Percentiles rank a stretch among this genome's conserved stretches.
phyloP scores from a whole-genome alignment of 1,139 yeast genomes.

The Protomyces inundatus region DNA sequence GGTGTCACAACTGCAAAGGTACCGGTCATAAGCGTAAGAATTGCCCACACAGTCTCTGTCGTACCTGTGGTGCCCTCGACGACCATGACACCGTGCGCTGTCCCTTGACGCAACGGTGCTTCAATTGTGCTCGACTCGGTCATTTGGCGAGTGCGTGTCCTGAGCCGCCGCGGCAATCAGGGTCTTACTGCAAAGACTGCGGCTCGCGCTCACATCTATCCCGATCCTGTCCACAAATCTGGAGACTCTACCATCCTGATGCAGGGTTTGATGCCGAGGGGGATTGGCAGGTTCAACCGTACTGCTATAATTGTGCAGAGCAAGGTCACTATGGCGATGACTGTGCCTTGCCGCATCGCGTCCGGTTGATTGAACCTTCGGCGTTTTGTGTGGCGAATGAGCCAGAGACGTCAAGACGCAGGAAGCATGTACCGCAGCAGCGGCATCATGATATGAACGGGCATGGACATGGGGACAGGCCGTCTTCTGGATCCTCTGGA shows the following conservation, averaged over 20 bases:
- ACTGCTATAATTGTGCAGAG: constrained; percentile 28
- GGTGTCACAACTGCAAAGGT: constrained; percentile 26
- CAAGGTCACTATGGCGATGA: constrained; percentile 28
- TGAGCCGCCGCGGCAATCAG: constrained; percentile 22
- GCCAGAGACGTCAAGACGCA: constrained; percentile 13
- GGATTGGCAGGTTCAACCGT: constrained; percentile 13
- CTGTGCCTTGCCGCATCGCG: constrained; percentile 23
- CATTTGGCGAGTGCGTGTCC: constrained; percentile 25
- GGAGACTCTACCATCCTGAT: constrained; percentile 26
- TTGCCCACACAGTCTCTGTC: constrained; percentile 22
- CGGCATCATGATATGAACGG: constrained; percentile 3
- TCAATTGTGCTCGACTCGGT: constrained; percentile 26
- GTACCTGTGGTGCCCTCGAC: constrained; percentile 28
- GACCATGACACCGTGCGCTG: constrained; percentile 27
- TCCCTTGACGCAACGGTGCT: constrained; percentile 26
- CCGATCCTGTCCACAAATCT: constrained; percentile 27
- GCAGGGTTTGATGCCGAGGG: constrained; percentile 4
- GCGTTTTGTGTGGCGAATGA: constrained; percentile 28
- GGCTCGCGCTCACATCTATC: constrained; percentile 23
- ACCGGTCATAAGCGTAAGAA: constrained; percentile 24
- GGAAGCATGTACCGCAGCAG: not conserved
- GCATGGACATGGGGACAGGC: constrained; percentile 15
- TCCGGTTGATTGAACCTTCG: constrained; percentile 24
- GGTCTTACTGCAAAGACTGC: constrained; percentile 23
- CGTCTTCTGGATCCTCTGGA: constrained; percentile 19